Conservation (phyloP, 768 basidiomycete genomes). For the Trametes maxima region DNA sequence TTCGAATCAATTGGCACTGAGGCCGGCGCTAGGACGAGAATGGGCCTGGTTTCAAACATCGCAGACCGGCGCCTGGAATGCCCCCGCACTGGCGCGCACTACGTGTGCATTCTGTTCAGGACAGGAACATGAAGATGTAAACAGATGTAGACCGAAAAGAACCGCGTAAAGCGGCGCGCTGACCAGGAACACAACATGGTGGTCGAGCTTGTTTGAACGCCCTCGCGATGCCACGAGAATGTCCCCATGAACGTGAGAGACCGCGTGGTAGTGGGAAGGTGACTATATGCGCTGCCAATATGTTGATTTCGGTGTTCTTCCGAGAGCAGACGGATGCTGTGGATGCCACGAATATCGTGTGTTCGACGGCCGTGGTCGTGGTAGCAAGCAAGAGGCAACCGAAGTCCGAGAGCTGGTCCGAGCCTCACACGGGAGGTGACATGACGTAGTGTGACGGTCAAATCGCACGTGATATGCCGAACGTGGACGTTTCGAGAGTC, state of each 20-base stretch:
- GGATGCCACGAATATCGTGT: neutral
- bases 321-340: neutral
- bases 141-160: no score
- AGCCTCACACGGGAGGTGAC: neutral
- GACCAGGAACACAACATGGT: neutral
- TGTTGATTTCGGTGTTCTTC: no score
- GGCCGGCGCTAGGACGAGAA: neutral
- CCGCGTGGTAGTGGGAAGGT: slow-evolving; percentile 7
- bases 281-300: neutral
- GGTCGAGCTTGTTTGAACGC: slow-evolving; percentile 6
- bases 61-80: slow-evolving; percentile 9
- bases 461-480: neutral
- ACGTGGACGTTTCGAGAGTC: slow-evolving; percentile 4
- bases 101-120: neutral
- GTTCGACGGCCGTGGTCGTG: neutral
- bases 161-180: neutral
- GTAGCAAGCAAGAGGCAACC: neutral
- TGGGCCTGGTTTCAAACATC: neutral
- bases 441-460: slow-evolving; percentile 1
- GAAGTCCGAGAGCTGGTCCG: no score
- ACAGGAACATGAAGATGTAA: neutral
- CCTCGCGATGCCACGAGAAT: neutral
- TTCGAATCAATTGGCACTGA: neutral
- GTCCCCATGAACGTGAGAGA: slow-evolving; percentile 3
- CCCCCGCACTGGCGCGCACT: neutral